Evolutionary conservation across 345 rosid species (phyloP), one percentile per base, ranked within the genome.

Genomic region (Linum trigynum): DNA sequence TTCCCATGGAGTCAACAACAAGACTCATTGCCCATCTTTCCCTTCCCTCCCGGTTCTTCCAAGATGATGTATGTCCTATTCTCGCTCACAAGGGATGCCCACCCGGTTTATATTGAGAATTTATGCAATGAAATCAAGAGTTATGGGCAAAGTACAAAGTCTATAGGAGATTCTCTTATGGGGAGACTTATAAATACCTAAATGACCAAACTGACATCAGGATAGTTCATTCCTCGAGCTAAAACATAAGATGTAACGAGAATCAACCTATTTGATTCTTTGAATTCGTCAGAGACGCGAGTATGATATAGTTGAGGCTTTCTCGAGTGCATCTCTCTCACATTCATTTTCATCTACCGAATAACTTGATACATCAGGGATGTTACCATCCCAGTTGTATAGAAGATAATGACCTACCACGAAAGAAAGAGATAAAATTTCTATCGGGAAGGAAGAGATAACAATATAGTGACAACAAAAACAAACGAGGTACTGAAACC

Each of bases 1-100:
- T 76, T 91, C 99, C 95, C 96, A 95, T 39, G 99, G 99, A 7
- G 97, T 90, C 59, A 95, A 78, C 80, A 95, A 69, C 72, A 91
- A 79, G 67, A 91, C 78, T n/a, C 99, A 89, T 74, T 78, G 76
- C 42, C 99, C 97, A 62, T 69, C 87, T 78, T 91, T 91, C 71
- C 88, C 91, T 82, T 83, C 87, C 48, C 87, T 84, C 35, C 96
- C 96, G 14, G 95, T 95, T 79, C 97, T 91, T 75, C 95, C 95
- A 55, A 95, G 84, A 32, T 95, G 85, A 72, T 95, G 95, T 70
- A 95, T 85, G 62, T 91, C 91, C 66, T 88, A 92, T 63, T 86
- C 96, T 38, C 96, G 78, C 50, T 82, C 85, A 59, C 79, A 61
- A 51, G 99, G 96, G 71, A 87, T 78, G 60, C 97, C 97, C 32